Evolutionary conservation across 1,284 basidiomycete genomes (phyloP).

Genomic region (Laetiporus sulphureus): DNA sequence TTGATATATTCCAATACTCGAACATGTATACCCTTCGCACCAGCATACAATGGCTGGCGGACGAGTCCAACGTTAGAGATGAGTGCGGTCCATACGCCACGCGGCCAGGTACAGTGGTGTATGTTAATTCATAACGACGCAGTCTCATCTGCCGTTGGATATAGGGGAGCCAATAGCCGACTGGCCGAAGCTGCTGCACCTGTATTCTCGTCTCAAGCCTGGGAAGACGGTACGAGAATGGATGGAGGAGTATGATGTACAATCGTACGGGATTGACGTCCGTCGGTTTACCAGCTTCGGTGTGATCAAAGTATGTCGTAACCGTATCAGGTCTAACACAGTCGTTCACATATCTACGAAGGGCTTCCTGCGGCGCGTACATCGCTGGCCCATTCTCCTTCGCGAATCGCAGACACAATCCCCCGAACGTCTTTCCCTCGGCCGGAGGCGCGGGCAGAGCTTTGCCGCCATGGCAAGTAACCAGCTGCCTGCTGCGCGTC

Average conservation of each 20-base stretch:
- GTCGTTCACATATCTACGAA: constrained; percentile 28
- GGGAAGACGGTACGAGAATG: constrained; percentile 85
- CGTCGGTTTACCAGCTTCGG: constrained; percentile 96
- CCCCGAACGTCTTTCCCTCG: constrained; percentile 13
- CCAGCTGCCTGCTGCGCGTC: constrained; percentile 12
- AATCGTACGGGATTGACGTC: constrained; percentile 77
- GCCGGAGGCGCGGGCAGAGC: constrained; percentile 18
- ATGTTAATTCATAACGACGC: too few relatives aligned
- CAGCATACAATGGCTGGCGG: constrained; percentile 78
- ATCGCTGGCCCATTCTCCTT: constrained; percentile 84
- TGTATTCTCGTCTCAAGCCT: constrained; percentile 85
- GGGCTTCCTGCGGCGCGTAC: constrained; percentile 90
- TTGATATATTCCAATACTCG: constrained; percentile 97
- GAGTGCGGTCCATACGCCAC: constrained; percentile 92
- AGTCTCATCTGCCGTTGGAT: too few relatives aligned
- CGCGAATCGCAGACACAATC: constrained; percentile 7
- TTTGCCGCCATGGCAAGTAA: constrained; percentile 2
- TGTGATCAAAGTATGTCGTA: constrained; percentile 76
- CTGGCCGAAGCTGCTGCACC: constrained; percentile 78
- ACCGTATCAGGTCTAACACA: background rate
- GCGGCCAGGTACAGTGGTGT: constrained; percentile 59
- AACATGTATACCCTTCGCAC: constrained; percentile 93
- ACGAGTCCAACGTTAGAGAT: constrained; percentile 73
- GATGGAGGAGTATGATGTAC: constrained; percentile 77
- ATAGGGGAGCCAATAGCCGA: constrained; percentile 53